phyloP scores from a whole-genome alignment of 768 basidiomycete species.

The Asterophora lycoperdoides region DNA sequence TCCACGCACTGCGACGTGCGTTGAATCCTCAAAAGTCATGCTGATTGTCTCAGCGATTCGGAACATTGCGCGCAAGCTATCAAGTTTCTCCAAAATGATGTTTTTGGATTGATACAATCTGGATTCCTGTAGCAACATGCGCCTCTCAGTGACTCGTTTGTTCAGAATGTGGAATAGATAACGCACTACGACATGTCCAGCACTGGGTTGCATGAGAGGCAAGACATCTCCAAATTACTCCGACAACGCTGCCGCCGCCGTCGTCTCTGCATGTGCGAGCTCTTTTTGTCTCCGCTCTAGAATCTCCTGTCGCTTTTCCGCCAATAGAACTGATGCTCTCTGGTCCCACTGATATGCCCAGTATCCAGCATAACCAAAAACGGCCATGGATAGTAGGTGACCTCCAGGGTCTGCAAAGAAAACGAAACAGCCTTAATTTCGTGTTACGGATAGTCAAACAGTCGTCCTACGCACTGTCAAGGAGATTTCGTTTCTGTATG shows the following conservation, averaged over 20 bases:
- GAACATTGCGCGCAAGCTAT: not conserved
- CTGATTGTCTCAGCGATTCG: not conserved
- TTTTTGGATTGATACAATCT: constrained; percentile 5
- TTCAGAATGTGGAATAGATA: not conserved
- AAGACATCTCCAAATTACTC: constrained; percentile 5
- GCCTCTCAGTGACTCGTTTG: not conserved
- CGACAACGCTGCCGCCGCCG: constrained; percentile 18
- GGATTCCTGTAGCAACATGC: constrained; percentile 4
- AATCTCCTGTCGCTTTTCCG: constrained; percentile 60
- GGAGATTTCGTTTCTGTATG: constrained; percentile 75
- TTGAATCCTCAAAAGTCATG: not conserved
- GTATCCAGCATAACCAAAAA: constrained; percentile 73
- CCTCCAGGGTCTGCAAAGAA: constrained; percentile 58
- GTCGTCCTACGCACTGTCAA: constrained; percentile 61
- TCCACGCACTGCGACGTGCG: not conserved
- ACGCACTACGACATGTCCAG: constrained; percentile 13
- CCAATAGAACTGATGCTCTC: constrained; percentile 56
- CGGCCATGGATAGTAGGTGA: constrained; percentile 63
- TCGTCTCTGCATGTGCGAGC: constrained; percentile 29
- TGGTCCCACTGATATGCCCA: constrained; percentile 67
- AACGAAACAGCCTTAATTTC: not conserved
- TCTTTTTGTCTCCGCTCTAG: constrained; percentile 42
- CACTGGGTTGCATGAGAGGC: constrained; percentile 10
- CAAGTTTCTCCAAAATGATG: not conserved
- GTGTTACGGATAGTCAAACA: not conserved